Evolutionary conservation across 768 basidiomycete genomes (phyloP).

Genomic region (Trametes maxima): DNA sequence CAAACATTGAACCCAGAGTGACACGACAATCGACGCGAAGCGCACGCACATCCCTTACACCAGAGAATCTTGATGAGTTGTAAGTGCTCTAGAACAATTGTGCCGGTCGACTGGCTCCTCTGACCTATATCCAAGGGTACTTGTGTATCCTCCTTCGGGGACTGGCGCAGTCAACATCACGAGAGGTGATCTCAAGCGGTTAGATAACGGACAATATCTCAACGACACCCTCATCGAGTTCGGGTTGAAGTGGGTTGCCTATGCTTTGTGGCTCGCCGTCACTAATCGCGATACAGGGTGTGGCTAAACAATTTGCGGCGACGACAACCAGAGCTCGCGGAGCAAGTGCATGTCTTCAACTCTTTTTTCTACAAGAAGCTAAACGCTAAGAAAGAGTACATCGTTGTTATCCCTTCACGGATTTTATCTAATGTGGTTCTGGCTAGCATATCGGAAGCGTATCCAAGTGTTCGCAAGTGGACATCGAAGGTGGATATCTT

Average conservation of each 20-base stretch:
- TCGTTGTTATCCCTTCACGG: not conserved
- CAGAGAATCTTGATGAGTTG: constrained; percentile 64
- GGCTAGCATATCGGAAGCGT: constrained; percentile 55
- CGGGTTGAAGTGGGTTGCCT: constrained; percentile 75
- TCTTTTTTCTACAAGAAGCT: constrained; percentile 99
- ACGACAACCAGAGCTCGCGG: constrained; percentile 60
- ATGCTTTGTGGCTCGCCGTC: not conserved
- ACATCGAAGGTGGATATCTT: constrained; percentile 89
- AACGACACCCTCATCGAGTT: constrained; percentile 98
- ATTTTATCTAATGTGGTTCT: constrained; percentile 33
- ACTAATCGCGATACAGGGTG: constrained; percentile 46
- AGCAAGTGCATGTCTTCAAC: constrained; percentile 88
- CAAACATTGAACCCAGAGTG: not conserved
- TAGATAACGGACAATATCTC: constrained; percentile 81
- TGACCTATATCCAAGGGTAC: constrained; percentile 48
- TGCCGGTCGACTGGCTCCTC: not conserved
- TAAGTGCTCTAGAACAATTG: constrained; percentile 34
- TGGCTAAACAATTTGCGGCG: constrained; percentile 65
- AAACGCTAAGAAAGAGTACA: constrained; percentile 59
- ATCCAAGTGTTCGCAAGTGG: constrained; percentile 90
- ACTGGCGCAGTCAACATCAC: constrained; percentile 83
- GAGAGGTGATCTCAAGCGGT: constrained; percentile 70
- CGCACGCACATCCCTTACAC: constrained; percentile 7
- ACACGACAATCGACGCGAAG: constrained; percentile 17
- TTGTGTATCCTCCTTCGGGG: constrained; percentile 72